These are phyloP conservation scores for Talaromyces sp. DNA, from an alignment of 2,329 filamentous ascomycete genomes.

Conservation along the genomic window DNA sequence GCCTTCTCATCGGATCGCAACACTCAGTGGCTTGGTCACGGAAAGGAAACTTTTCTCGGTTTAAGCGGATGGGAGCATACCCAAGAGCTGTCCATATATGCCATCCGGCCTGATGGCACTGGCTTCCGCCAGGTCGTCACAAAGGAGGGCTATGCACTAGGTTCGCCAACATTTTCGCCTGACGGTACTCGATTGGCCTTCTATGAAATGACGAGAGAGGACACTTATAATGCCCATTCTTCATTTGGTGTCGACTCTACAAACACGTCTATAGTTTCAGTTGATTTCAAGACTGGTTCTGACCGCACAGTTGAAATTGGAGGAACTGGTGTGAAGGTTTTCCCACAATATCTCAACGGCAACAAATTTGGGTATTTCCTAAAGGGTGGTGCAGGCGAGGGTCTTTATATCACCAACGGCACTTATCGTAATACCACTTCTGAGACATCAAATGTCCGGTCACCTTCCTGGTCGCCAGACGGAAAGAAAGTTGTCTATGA, in stretches of 20 bases:
- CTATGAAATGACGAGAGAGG: not conserved
- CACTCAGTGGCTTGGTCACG: not conserved
- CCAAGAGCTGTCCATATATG: constrained; percentile 1
- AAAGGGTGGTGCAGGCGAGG: constrained; percentile 6
- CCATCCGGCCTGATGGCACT: not conserved
- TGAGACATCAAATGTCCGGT: not conserved
- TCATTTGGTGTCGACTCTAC: not conserved
- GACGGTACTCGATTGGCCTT: not conserved
- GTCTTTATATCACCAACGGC: constrained; percentile 6
- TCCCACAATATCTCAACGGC: constrained; percentile 3
- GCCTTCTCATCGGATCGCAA: not conserved
- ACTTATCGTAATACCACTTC: not conserved
- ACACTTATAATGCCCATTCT: not conserved
- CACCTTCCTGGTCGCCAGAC: constrained; percentile 9
- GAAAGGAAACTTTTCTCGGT: not conserved
- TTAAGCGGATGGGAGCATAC: constrained; percentile 1
- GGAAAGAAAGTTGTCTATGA: constrained; percentile 11
- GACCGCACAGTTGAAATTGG: not conserved
- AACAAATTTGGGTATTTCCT: constrained; percentile 8
- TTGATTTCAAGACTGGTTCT: not conserved
- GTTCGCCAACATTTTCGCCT: not conserved
- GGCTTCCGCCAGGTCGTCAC: not conserved
- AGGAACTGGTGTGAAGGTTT: constrained; percentile 2
- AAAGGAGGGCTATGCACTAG: not conserved
- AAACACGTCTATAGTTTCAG: not conserved